Evolutionary conservation across 169 alveolate species (phyloP).

Genomic region (Sarcocystis neurona): DNA sequence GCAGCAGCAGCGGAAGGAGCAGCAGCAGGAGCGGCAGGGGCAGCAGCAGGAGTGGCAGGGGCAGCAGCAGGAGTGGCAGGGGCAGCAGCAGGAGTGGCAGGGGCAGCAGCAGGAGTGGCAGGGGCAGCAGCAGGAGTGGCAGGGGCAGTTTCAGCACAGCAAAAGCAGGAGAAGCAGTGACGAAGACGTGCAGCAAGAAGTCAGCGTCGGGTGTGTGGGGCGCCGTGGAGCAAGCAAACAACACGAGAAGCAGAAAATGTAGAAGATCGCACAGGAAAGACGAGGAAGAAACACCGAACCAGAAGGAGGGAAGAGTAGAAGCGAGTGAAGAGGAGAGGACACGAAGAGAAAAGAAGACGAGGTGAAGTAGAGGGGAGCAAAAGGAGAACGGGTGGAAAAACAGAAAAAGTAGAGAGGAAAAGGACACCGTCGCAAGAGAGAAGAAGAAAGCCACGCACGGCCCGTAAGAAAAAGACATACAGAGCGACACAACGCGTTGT

Average conservation of each 20-base stretch:
- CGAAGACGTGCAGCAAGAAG: no score
- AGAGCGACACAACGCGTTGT: not conserved
- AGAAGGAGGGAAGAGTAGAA: not conserved
- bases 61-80: no score
- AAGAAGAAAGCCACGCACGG: not conserved
- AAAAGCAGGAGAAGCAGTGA: no score
- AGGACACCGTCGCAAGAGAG: not conserved
- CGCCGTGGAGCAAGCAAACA: no score
- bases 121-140: conserved; percentile 8
- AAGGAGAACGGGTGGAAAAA: not conserved
- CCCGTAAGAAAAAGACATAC: not conserved
- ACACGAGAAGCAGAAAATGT: no score
- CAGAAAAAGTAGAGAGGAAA: not conserved
- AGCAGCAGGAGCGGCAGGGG: no score
- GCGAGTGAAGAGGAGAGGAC: no score
- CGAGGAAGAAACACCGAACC: no score
- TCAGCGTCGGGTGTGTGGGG: no score
- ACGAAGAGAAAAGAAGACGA: not conserved
- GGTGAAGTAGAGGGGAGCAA: not conserved
- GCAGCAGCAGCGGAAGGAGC: no score
- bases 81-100: conserved; percentile 18
- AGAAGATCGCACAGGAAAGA: no score
- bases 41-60: no score
- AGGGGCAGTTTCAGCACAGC: not conserved
- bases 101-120: conserved; percentile 17